These are phyloP conservation scores for Verticillium dahliae DNA, from an alignment of 2,329 filamentous ascomycete genomes.

Conservation along the genomic window DNA sequence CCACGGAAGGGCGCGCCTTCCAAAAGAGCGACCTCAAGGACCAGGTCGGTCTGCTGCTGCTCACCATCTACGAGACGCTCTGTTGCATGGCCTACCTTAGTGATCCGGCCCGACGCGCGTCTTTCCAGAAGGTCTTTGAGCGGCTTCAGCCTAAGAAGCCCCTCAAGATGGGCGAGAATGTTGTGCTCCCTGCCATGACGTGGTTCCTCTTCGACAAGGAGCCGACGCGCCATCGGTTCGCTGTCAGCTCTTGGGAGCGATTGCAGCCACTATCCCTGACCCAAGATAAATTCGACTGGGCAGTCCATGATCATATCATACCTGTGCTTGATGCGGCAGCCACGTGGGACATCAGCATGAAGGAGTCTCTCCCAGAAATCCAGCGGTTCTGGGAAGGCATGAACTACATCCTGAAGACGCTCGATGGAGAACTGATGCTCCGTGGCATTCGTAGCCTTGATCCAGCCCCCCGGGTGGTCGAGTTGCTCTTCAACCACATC, in stretches of 20 bases:
- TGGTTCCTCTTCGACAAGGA: slow-evolving; percentile 77
- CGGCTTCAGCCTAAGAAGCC: slow-evolving; percentile 72
- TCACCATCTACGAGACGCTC: slow-evolving; percentile 81
- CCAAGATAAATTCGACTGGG: slow-evolving; percentile 77
- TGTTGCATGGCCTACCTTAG: slow-evolving; percentile 76
- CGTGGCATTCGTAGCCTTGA: slow-evolving; percentile 76
- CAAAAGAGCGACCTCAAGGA: slow-evolving; percentile 38
- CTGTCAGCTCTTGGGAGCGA: slow-evolving; percentile 59
- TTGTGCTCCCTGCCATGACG: slow-evolving; percentile 75
- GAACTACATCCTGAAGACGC: slow-evolving; percentile 62
- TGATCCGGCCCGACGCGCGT: slow-evolving; percentile 38
- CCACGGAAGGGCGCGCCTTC: slow-evolving; percentile 38
- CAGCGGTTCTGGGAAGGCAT: slow-evolving; percentile 76
- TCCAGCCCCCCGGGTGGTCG: slow-evolving; percentile 66
- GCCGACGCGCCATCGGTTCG: slow-evolving; percentile 58
- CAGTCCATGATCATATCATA: slow-evolving; percentile 67
- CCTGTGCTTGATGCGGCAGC: slow-evolving; percentile 59
- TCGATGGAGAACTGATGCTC: slow-evolving; percentile 69
- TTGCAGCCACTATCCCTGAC: slow-evolving; percentile 56
- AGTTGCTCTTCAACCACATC: slow-evolving; percentile 51
- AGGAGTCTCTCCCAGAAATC: slow-evolving; percentile 39
- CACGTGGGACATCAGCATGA: slow-evolving; percentile 33
- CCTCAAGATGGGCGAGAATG: slow-evolving; percentile 66
- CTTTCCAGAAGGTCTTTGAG: slow-evolving; percentile 79
- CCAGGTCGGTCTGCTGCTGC: slow-evolving; percentile 53